A percentile compares a stretch with the other conserved stretches of the same genome.
Conservation (phyloP, 208 protist species). For the Leishmania gerbilli region DNA sequence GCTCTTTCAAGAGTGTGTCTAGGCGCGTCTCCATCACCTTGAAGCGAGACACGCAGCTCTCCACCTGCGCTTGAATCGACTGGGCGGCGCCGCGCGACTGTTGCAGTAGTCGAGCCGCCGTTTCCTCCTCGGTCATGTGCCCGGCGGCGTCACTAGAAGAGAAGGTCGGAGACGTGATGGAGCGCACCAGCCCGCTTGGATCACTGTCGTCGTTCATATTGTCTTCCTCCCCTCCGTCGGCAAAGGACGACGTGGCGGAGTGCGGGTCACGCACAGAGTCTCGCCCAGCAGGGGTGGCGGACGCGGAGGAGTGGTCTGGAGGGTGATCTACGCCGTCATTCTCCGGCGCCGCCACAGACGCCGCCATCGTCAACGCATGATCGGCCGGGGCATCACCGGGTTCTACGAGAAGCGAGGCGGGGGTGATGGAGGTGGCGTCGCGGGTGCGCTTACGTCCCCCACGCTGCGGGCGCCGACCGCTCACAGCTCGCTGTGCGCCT, state of each 20-base stretch:
- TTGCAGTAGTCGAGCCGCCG: constrained; percentile 23
- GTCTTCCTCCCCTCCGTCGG: background rate
- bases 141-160: constrained; percentile 10
- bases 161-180: background rate
- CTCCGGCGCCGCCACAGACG: background rate
- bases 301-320: constrained; percentile 12
- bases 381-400: background rate
- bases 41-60: constrained; percentile 23
- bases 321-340: background rate
- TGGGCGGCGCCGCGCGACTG: constrained; percentile 17
- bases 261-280: constrained; percentile 10
- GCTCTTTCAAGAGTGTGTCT: constrained; percentile 20
- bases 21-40: constrained; percentile 24
- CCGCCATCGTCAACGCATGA: background rate
- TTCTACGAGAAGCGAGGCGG: background rate
- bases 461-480: background rate
- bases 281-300: constrained; percentile 22
- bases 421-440: constrained; percentile 1
- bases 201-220: constrained; percentile 6
- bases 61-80: constrained; percentile 23
- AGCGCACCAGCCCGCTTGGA: constrained; percentile 20
- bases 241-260: constrained; percentile 14
- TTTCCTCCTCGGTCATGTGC: constrained; percentile 9
- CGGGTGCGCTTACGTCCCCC: constrained; percentile 13
- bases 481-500: background rate